These are phyloP conservation scores for Acer yangbiense DNA, from an alignment of 345 rosid genomes.

Conservation along the genomic window DNA sequence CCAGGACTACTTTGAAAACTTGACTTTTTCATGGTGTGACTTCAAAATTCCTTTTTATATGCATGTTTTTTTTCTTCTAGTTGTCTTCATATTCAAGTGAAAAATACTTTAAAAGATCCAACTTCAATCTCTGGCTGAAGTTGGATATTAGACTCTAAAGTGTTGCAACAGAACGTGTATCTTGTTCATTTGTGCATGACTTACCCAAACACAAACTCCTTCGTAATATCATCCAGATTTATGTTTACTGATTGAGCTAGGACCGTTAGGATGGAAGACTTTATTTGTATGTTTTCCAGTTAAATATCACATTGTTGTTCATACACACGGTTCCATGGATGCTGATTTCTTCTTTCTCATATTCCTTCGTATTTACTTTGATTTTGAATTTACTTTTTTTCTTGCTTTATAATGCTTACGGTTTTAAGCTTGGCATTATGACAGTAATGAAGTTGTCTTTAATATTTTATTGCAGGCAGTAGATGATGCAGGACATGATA, in stretches of 20 bases:
- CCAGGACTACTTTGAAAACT: background rate
- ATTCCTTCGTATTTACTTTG: background rate
- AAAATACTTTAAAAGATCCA: background rate
- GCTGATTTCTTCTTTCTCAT: background rate
- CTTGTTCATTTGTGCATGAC: background rate
- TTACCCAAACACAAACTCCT: background rate
- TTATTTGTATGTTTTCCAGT: background rate
- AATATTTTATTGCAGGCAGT: conserved; percentile 60
- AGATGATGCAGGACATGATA: conserved; percentile 98
- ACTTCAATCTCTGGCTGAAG: background rate
- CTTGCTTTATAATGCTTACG: background rate
- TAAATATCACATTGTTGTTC: background rate
- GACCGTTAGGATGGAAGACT: background rate
- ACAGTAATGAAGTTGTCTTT: background rate
- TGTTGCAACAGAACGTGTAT: background rate
- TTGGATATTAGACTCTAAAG: background rate
- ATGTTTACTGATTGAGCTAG: background rate
- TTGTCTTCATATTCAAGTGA: background rate
- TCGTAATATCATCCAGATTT: background rate
- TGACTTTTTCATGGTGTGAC: background rate
- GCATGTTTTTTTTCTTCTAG: background rate
- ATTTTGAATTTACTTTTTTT: background rate
- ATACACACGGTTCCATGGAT: too few relatives aligned
- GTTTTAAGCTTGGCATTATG: background rate
- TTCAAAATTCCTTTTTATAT: background rate